Conservation (phyloP, 441 rosid species). For the Arabidopsis lyrata region DNA sequence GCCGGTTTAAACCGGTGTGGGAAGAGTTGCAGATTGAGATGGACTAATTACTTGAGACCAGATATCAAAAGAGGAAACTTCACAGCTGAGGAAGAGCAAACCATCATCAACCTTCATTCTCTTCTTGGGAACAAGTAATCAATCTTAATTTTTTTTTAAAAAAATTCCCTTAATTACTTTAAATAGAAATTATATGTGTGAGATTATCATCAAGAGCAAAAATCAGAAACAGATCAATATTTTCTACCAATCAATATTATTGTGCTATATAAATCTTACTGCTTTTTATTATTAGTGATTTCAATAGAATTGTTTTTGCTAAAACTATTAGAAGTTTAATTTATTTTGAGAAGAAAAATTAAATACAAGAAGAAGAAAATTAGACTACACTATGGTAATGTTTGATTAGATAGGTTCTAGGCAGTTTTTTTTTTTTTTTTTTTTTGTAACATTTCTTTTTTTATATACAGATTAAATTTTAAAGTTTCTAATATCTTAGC, state of each 20-base stretch:
- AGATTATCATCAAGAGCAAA: conserved; percentile 4
- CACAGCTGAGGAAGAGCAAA: conserved; percentile 55
- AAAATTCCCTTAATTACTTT: background rate
- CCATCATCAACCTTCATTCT: conserved; percentile 56
- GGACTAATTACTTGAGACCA: conserved; percentile 62
- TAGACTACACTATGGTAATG: background rate
- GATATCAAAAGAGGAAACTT: conserved; percentile 59
- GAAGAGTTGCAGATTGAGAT: conserved; percentile 57
- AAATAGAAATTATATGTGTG: background rate
- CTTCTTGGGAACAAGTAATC: conserved; percentile 60
- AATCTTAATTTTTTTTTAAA: background rate
- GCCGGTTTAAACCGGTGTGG: conserved; percentile 62
- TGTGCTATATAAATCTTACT: background rate
- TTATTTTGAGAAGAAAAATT: background rate
- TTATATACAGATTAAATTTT: background rate
- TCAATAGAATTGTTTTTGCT: background rate
- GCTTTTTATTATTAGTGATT: background rate
- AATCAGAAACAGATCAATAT: background rate
- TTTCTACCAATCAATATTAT: background rate
- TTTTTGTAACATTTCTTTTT: background rate
- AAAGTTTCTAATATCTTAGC: background rate
- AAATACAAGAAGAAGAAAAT: background rate
- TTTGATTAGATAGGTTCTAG: background rate
- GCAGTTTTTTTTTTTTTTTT: background rate
- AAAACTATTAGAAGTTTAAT: background rate